phyloP scores from a whole-genome alignment of 2,329 filamentous ascomycete species.

The Fusarium camptoceras region DNA sequence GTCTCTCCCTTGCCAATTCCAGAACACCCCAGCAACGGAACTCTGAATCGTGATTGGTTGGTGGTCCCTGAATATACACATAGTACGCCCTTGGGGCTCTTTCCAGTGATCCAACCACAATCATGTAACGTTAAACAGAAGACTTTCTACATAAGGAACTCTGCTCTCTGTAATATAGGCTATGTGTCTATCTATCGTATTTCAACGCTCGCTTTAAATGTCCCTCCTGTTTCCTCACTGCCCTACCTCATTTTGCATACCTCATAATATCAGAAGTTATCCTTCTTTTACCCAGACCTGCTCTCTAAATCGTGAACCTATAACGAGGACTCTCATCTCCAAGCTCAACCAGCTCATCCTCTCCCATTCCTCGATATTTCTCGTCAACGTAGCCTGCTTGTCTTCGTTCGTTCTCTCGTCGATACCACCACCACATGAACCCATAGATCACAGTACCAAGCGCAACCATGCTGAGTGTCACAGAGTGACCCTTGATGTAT shows the following conservation, averaged over 20 bases:
- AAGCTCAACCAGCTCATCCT: constrained; percentile 62
- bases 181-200: not conserved
- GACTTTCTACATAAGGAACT: not conserved
- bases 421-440: constrained; percentile 66
- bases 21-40: not conserved
- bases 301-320: constrained; percentile 56
- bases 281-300: not conserved
- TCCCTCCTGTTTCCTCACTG: not conserved
- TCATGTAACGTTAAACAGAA: not conserved
- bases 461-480: constrained; percentile 69
- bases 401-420: constrained; percentile 59
- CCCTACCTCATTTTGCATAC: not conserved
- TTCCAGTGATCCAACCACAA: not conserved
- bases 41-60: not conserved
- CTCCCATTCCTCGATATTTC: constrained; percentile 55
- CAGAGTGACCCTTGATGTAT: constrained; percentile 71
- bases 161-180: not conserved
- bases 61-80: not conserved
- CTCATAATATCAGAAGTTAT: not conserved
- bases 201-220: not conserved
- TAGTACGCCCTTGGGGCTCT: constrained; percentile 3
- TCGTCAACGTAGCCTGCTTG: constrained; percentile 54
- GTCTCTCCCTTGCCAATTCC: not conserved
- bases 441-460: constrained; percentile 65
- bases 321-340: constrained; percentile 65